A percentile compares a stretch with the other conserved stretches of the same genome.
Evolutionary conservation across 2,329 filamentous ascomycete species (phyloP).

Genomic region (Colletotrichum brevisporum): DNA sequence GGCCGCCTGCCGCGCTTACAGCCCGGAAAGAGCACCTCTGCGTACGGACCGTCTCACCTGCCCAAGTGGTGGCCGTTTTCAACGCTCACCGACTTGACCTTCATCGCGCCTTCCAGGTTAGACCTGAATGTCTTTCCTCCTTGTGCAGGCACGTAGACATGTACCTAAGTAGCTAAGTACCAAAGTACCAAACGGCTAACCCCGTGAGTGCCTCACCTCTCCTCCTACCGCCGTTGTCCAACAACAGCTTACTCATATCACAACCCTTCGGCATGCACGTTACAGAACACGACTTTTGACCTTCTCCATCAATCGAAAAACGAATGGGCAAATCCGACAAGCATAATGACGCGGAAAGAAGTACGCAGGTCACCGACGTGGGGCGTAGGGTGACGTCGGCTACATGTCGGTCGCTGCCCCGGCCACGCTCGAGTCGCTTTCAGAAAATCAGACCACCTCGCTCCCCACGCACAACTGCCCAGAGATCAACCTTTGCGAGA

Average conservation of each 20-base stretch:
- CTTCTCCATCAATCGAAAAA: conserved; percentile 3
- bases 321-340: background rate
- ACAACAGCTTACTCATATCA: conserved; percentile 20
- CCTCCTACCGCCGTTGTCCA: background rate
- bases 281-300: background rate
- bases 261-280: conserved; percentile 9
- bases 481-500: conserved; percentile 15
- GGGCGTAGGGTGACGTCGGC: conserved; percentile 32
- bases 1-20: background rate
- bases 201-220: background rate
- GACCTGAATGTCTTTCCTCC: background rate
- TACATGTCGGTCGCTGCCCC: conserved; percentile 22
- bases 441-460: conserved; percentile 39
- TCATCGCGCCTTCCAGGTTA: background rate
- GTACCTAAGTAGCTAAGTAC: background rate
- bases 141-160: too few species aligned
- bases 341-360: conserved; percentile 14
- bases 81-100: conserved; percentile 2
- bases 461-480: conserved; percentile 25
- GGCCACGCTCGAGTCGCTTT: conserved; percentile 26
- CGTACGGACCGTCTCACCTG: conserved; percentile 1
- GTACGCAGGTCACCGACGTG: conserved; percentile 11
- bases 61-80: background rate
- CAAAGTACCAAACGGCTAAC: background rate
- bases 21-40: background rate